These are phyloP conservation scores for Macrolepiota dolichaula DNA, from an alignment of 768 basidiomycete genomes.

Conservation along the genomic window DNA sequence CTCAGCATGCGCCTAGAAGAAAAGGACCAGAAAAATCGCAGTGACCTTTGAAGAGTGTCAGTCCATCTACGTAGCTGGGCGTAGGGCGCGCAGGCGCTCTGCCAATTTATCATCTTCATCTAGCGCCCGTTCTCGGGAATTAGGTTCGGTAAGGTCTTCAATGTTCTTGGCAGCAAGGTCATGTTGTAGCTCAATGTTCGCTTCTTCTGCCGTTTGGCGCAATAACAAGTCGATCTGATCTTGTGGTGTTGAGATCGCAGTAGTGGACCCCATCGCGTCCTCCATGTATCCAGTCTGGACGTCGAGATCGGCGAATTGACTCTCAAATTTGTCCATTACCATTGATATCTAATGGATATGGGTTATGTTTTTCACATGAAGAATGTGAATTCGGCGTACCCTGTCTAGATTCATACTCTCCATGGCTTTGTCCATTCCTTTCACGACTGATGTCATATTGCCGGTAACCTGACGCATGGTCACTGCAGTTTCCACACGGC, in stretches of 20 bases:
- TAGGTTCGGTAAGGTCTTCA: conserved; percentile 54
- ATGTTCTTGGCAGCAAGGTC: conserved; percentile 72
- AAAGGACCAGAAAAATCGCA: conserved; percentile 6
- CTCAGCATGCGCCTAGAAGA: neutral
- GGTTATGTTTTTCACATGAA: neutral
- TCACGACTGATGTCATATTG: conserved; percentile 94
- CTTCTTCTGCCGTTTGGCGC: conserved; percentile 95
- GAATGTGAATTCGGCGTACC: conserved; percentile 35
- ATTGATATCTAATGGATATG: conserved; percentile 71
- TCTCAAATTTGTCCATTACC: conserved; percentile 99
- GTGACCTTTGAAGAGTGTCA: neutral
- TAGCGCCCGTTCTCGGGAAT: conserved; percentile 44
- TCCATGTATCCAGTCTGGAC: conserved; percentile 99
- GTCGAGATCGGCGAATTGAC: conserved; percentile 94
- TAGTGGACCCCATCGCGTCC: conserved; percentile 90
- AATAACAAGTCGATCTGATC: conserved; percentile 94
- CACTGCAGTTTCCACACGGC: conserved; percentile 95
- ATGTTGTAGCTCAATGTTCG: conserved; percentile 92
- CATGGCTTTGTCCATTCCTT: conserved; percentile 99
- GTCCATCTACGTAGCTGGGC: conserved; percentile 67
- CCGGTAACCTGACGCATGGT: conserved; percentile 97
- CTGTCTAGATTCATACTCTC: conserved; percentile 97
- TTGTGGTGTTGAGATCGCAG: conserved; percentile 90
- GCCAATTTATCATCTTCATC: conserved; percentile 84
- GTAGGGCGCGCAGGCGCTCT: conserved; percentile 82